Evolutionary conservation across 441 rosid species (phyloP).

Genomic region (Adansonia rubrostipa): DNA sequence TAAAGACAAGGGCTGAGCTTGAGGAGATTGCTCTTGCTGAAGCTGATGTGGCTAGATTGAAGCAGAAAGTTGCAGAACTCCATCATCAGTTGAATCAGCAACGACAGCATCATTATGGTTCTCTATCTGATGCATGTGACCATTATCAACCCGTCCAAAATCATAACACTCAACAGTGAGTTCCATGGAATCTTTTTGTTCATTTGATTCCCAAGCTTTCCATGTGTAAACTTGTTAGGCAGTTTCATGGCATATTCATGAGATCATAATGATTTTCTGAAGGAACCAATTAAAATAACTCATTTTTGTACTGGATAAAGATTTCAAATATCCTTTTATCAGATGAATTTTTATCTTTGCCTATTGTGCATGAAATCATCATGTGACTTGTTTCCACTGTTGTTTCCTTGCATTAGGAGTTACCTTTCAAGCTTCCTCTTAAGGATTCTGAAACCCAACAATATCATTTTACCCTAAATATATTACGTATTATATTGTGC

Average conservation of each 20-base stretch:
- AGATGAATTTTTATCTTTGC: slow-evolving; percentile 6
- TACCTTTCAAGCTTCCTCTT: slow-evolving; percentile 15
- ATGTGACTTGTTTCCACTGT: neutral
- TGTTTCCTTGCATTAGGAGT: slow-evolving; percentile 14
- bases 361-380: neutral
- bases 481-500: neutral
- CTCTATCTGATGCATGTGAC: slow-evolving; percentile 80
- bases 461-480: neutral
- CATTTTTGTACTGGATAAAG: neutral
- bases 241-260: slow-evolving; percentile 18
- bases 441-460: neutral
- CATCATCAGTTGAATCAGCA: slow-evolving; percentile 98
- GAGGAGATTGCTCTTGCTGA: slow-evolving; percentile 99
- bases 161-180: slow-evolving; percentile 84
- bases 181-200: slow-evolving; percentile 26
- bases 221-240: neutral
- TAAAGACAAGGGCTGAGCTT: slow-evolving; percentile 89
- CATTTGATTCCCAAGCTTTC: slow-evolving; percentile 10
- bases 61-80: slow-evolving; percentile 97
- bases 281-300: slow-evolving; percentile 1
- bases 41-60: slow-evolving; percentile 96
- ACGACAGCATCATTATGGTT: slow-evolving; percentile 78
- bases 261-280: slow-evolving; percentile 12
- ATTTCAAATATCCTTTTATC: neutral
- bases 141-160: slow-evolving; percentile 74